Percentiles rank a stretch among this genome's conserved stretches.
These are phyloP conservation scores for Hordeum pubiflorum DNA, from an alignment of 202 grass and related monocot species.

Conservation along the genomic window DNA sequence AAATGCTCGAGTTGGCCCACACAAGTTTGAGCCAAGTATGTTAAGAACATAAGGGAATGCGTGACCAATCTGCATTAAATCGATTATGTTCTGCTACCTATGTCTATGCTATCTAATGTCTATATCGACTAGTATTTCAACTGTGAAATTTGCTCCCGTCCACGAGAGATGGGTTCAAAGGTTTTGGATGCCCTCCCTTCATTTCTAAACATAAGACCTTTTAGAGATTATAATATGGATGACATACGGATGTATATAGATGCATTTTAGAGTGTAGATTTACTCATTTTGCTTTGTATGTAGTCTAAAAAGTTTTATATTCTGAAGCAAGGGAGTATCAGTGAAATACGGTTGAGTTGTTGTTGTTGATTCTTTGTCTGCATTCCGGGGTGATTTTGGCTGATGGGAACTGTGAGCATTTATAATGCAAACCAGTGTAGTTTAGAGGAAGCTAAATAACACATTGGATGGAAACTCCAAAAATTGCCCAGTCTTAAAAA, in stretches of 20 bases:
- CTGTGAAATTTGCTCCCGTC: background rate
- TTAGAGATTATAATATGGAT: too few relatives aligned
- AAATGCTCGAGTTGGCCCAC: background rate
- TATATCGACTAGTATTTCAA: background rate
- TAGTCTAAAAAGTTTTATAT: too few relatives aligned
- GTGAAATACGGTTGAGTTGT: background rate
- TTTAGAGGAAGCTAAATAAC: background rate
- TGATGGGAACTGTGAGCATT: background rate
- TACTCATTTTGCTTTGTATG: too few relatives aligned
- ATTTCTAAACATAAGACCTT: too few relatives aligned
- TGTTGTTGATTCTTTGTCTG: background rate
- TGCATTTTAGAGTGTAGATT: too few relatives aligned
- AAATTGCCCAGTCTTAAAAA: background rate
- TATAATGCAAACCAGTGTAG: background rate
- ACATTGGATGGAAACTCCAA: background rate
- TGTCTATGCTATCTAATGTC: background rate
- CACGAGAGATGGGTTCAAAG: background rate
- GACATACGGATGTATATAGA: too few relatives aligned
- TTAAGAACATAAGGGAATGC: background rate
- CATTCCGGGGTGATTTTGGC: background rate
- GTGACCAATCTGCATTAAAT: background rate
- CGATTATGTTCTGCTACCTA: background rate
- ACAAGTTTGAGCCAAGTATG: background rate
- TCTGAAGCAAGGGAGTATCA: background rate
- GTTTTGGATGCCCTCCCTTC: too few relatives aligned